Percentiles rank a stretch among this genome's conserved stretches.
These are phyloP conservation scores for Lactuca saligna DNA, from an alignment of 129 eudicot genomes.

Conservation along the genomic window DNA sequence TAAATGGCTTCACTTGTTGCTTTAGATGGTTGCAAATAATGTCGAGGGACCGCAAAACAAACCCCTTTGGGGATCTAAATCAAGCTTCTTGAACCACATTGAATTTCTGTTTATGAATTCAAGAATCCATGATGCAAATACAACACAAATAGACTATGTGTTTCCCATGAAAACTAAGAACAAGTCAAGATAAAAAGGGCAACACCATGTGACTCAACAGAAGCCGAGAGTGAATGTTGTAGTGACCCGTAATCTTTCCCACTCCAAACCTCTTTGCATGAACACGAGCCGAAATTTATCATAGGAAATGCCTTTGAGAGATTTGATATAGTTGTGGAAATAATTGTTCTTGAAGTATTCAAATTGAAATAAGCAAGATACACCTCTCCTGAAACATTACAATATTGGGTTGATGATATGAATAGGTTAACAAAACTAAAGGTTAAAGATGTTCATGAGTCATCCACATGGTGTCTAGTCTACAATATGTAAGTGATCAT, in stretches of 20 bases:
- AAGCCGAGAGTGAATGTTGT: slow-evolving; percentile 41
- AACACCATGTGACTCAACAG: slow-evolving; percentile 65
- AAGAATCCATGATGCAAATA: neutral
- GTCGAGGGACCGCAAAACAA: neutral
- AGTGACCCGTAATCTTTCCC: slow-evolving; percentile 42
- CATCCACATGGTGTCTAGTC: no score
- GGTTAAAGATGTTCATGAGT: no score
- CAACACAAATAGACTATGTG: neutral
- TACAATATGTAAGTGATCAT: neutral
- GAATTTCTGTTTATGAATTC: slow-evolving; percentile 1
- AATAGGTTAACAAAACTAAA: no score
- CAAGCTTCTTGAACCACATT: slow-evolving; percentile 11
- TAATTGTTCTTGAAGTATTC: slow-evolving; percentile 28
- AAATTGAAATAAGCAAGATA: slow-evolving; percentile 78
- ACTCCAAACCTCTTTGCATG: slow-evolving; percentile 74
- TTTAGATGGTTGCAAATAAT: no score
- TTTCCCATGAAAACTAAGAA: slow-evolving; percentile 3
- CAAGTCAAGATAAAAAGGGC: slow-evolving; percentile 68
- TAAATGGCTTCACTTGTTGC: no score
- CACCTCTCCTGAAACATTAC: slow-evolving; percentile 52
- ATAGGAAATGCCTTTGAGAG: slow-evolving; percentile 53
- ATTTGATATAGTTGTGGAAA: slow-evolving; percentile 48
- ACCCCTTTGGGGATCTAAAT: slow-evolving; percentile 17
- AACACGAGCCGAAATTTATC: slow-evolving; percentile 40
- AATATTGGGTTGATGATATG: neutral